Base-by-base conservation (phyloP, 129 eudicot genomes). In the Lactuca saligna region DNA sequence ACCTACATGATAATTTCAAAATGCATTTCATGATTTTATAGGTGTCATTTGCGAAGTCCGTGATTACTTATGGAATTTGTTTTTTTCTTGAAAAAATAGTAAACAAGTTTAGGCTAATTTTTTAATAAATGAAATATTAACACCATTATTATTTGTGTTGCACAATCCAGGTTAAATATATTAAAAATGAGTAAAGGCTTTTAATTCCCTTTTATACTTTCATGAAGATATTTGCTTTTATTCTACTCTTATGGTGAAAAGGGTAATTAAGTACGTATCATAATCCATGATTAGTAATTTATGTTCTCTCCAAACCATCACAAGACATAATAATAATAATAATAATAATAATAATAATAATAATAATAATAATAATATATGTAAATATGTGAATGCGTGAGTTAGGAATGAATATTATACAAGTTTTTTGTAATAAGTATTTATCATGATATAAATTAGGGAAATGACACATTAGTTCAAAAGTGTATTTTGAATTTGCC, bases 251-350 rank as follows among this genome's bases (percentile, higher is more conserved):
- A 68, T 20, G 62, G 65, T 67, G 64, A 76, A 69, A 42, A 59
- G 59, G 64, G 75, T 54, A 76, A 68, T 69, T 76, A 76, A 76
- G 75, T 76, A 63, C 58, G 67, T 75, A 76, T 76, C 65, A 76
- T 69, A 65, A 61, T 59, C 42, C 68, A 76, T 76, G 46, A 76
- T 76, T 38, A 68, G 35, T 68, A 51, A 14, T 50, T 61, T 70
- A 61, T 72, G 76, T 61, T 61, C 66, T 61, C 53, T 46, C 51
- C 11, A 60, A 71, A 61, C 44, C 49, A 34, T 8, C 48, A 35
- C 17, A 61, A 60, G 10, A 42, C 49, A 12, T 46, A 46, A 46
- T 39, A 39, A 2, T 39, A 39, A 6, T 39, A 39, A 6, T 32
- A 59, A 6, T 59, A 32, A 5, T 32, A 6, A 57, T 25, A 57